A percentile compares a stretch with the other conserved stretches of the same genome.
These are phyloP conservation scores for Tolypocladium guangdongense DNA, from an alignment of 2,329 filamentous ascomycete species.

Conservation along the genomic window DNA sequence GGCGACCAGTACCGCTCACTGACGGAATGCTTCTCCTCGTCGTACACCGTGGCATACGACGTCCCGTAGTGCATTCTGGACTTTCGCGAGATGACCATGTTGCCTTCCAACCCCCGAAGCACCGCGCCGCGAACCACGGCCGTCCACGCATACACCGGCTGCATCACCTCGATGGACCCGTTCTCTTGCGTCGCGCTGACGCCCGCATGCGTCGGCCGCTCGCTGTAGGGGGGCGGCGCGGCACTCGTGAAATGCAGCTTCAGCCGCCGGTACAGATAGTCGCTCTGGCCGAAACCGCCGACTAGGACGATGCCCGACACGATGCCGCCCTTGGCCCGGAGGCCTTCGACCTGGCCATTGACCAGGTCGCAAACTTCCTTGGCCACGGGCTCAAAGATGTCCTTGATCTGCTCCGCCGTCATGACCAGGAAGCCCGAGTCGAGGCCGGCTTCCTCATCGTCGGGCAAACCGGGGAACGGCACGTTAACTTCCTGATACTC, in stretches of 20 bases:
- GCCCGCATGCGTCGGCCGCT: conserved; percentile 56
- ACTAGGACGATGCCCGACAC: conserved; percentile 71
- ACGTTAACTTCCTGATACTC: conserved; percentile 69
- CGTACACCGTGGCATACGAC: conserved; percentile 71
- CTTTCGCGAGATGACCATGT: conserved; percentile 66
- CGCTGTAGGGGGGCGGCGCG: conserved; percentile 53
- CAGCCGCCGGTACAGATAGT: conserved; percentile 62
- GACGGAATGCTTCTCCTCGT: conserved; percentile 62
- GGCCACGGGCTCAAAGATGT: conserved; percentile 66
- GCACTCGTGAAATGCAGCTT: conserved; percentile 55
- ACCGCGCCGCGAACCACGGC: conserved; percentile 71
- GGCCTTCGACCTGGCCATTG: conserved; percentile 53
- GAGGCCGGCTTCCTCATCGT: conserved; percentile 63
- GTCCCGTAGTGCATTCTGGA: conserved; percentile 71
- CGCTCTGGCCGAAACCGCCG: conserved; percentile 70
- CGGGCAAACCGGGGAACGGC: conserved; percentile 66
- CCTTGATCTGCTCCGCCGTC: conserved; percentile 56
- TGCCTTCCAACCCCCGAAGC: conserved; percentile 62
- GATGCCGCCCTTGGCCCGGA: conserved; percentile 49
- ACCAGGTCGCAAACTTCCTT: conserved; percentile 59
- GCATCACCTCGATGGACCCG: conserved; percentile 65
- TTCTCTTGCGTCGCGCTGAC: conserved; percentile 33
- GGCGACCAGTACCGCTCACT: conserved; percentile 70
- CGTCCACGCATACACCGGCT: conserved; percentile 73
- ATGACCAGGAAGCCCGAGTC: conserved; percentile 70